Conservation (phyloP, 441 rosid species). For the Pelargonium myrrhifolium region DNA sequence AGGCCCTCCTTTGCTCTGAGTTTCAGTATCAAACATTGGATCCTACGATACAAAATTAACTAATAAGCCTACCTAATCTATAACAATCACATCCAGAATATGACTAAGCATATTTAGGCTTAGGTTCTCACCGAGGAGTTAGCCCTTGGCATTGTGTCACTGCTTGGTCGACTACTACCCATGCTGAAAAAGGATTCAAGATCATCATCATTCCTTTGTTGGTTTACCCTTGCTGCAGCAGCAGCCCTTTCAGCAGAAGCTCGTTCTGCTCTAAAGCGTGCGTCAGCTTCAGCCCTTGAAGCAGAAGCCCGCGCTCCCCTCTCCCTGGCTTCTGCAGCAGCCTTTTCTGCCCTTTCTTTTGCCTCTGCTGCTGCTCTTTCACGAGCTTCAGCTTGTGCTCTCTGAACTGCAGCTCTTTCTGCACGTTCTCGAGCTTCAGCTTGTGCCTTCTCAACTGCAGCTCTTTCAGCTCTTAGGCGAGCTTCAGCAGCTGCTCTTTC, state of each 20-base stretch:
- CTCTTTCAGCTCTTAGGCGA: constrained; percentile 70
- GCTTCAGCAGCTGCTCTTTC: constrained; percentile 91
- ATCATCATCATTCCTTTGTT: constrained; percentile 59
- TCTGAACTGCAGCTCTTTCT: constrained; percentile 80
- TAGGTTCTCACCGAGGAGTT: constrained; percentile 49
- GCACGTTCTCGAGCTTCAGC: constrained; percentile 82
- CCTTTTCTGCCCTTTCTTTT: constrained; percentile 66
- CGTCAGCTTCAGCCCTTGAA: constrained; percentile 45
- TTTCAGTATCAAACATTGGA: constrained; percentile 52
- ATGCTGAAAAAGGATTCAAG: constrained; percentile 71
- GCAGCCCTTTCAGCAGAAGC: constrained; percentile 54
- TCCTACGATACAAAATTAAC: constrained; percentile 45
- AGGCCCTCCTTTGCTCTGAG: constrained; percentile 53
- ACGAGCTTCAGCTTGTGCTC: constrained; percentile 94
- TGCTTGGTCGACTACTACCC: constrained; percentile 55
- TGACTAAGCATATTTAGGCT: constrained; percentile 15
- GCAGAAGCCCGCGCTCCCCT: constrained; percentile 44
- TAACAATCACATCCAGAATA: constrained; percentile 10
- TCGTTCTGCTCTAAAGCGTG: constrained; percentile 45
- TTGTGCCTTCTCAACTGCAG: constrained; percentile 61
- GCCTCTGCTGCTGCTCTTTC: constrained; percentile 65
- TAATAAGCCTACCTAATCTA: constrained; percentile 11
- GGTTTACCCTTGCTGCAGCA: constrained; percentile 66
- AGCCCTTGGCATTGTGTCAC: constrained; percentile 76
- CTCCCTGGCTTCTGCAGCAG: constrained; percentile 75